A percentile compares a stretch with the other conserved stretches of the same genome.
Conservation (phyloP, 306 rosid genomes). For the Cucumis cinereus region DNA sequence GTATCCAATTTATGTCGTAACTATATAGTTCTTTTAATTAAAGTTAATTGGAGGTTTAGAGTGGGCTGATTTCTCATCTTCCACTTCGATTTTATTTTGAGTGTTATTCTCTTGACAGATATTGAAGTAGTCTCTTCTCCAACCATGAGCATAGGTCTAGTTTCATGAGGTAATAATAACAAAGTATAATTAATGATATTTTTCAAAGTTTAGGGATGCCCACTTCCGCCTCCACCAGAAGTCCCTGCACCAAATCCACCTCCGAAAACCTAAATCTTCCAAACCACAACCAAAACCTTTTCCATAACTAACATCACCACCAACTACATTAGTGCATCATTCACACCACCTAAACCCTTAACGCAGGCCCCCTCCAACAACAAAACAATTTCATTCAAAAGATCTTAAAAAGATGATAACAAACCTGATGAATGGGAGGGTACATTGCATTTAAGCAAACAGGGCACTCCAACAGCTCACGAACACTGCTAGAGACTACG, state of each 20-base stretch:
- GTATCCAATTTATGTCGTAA: background rate
- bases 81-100: background rate
- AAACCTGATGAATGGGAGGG: conserved; percentile 95
- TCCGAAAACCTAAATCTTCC: background rate
- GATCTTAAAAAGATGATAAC: background rate
- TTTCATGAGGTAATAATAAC: background rate
- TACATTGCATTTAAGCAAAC: conserved; percentile 91
- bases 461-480: conserved; percentile 90
- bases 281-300: background rate
- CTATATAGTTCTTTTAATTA: background rate
- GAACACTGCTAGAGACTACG: conserved; percentile 72
- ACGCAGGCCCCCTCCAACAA: background rate
- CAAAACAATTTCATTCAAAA: background rate
- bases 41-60: background rate
- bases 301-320: background rate
- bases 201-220: background rate
- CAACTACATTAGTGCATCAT: background rate
- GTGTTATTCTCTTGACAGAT: background rate
- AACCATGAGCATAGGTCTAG: background rate
- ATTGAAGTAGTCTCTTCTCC: background rate
- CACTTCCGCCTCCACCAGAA: background rate
- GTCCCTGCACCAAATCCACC: background rate
- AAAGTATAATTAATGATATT: background rate
- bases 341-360: background rate
- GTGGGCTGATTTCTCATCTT: background rate